Percentiles rank a stretch among this genome's conserved stretches.
These are phyloP conservation scores for Parafenestella ontariensis DNA, from an alignment of 2,329 filamentous ascomycete genomes.

Conservation along the genomic window DNA sequence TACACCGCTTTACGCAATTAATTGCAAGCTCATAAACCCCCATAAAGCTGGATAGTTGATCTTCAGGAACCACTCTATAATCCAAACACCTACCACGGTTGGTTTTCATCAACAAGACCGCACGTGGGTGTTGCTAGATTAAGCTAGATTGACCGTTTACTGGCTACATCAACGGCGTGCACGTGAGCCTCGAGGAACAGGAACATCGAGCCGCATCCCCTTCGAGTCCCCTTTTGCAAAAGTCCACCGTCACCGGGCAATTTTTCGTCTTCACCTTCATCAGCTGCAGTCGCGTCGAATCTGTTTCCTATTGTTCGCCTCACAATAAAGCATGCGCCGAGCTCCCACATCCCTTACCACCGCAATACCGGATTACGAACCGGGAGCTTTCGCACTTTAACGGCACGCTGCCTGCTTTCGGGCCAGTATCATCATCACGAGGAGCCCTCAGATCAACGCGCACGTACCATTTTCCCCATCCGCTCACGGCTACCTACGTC, in stretches of 20 bases:
- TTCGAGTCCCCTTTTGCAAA: neutral
- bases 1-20: slow-evolving; percentile 14
- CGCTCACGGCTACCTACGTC: slow-evolving; percentile 14
- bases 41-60: slow-evolving; percentile 11
- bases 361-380: slow-evolving; percentile 11
- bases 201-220: slow-evolving; percentile 12
- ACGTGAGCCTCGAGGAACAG: neutral
- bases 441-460: slow-evolving; percentile 2
- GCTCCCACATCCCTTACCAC: slow-evolving; percentile 1
- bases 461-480: slow-evolving; percentile 14
- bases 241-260: slow-evolving; percentile 5
- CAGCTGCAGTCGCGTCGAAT: slow-evolving; percentile 1
- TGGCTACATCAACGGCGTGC: neutral
- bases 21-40: slow-evolving; percentile 7
- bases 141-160: slow-evolving; percentile 13
- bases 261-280: slow-evolving; percentile 11
- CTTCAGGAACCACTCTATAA: slow-evolving; percentile 14
- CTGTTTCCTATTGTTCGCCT: neutral
- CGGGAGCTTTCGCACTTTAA: slow-evolving; percentile 14
- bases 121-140: slow-evolving; percentile 20
- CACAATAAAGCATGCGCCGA: slow-evolving; percentile 21
- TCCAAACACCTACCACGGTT: slow-evolving; percentile 10
- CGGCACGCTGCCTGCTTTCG: slow-evolving; percentile 15
- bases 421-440: slow-evolving; percentile 1
- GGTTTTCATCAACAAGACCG: slow-evolving; percentile 13